phyloP scores from a whole-genome alignment of 139 green algal species.

The Closterium sp. region DNA sequence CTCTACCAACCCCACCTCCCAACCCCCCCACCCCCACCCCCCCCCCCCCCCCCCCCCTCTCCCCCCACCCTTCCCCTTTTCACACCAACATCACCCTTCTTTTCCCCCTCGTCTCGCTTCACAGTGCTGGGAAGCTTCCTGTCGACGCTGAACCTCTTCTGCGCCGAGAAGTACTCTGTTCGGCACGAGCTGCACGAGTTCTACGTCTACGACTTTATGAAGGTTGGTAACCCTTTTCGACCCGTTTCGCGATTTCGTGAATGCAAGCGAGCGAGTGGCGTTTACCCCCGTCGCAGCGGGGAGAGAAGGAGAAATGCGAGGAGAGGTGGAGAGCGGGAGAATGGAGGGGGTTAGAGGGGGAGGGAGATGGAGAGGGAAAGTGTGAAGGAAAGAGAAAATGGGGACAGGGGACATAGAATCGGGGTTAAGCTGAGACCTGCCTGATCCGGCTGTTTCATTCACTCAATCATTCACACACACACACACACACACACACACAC shows the following conservation, averaged over 20 bases:
- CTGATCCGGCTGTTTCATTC: neutral
- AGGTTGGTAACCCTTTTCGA: conserved; percentile 58
- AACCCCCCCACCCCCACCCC: too few species aligned
- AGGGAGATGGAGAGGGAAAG: too few species aligned
- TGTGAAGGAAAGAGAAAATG: neutral
- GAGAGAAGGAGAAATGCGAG: neutral
- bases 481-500: too few species aligned
- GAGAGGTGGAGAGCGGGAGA: neutral
- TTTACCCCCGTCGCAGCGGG: neutral
- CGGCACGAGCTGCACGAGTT: conserved; percentile 29
- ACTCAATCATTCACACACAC: too few species aligned
- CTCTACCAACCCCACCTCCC: too few species aligned
- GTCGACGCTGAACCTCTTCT: neutral
- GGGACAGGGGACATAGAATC: neutral
- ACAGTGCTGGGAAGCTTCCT: neutral
- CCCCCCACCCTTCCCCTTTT: too few species aligned
- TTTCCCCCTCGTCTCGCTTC: too few species aligned
- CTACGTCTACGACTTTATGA: conserved; percentile 84
- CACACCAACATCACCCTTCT: too few species aligned
- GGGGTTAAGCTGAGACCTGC: too few species aligned
- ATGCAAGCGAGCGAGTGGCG: neutral
- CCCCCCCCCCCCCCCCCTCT: too few species aligned
- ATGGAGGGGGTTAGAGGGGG: too few species aligned
- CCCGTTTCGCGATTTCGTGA: neutral
- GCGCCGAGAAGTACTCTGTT: neutral